Evolutionary conservation across 208 protist genomes (phyloP), one percentile per base, ranked within the genome.

Genomic region (Crithidia sp.): DNA sequence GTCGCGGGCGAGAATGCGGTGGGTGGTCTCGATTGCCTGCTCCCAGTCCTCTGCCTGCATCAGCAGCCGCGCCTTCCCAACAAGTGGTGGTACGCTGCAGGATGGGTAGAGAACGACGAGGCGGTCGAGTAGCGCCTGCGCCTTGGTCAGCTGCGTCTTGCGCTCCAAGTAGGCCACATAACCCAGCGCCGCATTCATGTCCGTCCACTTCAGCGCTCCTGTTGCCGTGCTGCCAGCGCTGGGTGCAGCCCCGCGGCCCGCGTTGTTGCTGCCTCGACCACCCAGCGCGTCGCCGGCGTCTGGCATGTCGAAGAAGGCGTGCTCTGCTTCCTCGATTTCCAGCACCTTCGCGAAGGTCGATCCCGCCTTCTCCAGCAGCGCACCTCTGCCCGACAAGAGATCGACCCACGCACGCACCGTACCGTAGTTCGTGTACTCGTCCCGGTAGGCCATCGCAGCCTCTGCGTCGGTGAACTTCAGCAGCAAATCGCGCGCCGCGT

Each of bases 1-100:
- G 59, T 97, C 91, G 40, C 87, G 85, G 37, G 77, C 68, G 10
- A 98, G 77, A 28, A 98, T 88, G 53, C 93, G 88, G 10, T 92
- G 85, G 5, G 87, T 91, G 16, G 82, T 93, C 60, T 98, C 95
- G 3, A 85, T 67, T 12, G 87, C 86, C 77, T 98, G 96, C 10
- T 97, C 92, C 97, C 97, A 99, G 70, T 98, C 95, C 49, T 96
- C 95, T 19, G 94, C 87, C 57, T 83, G 80, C 79, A 99, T 89
- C 16, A 98, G 83, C 58, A 97, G 76, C 5, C 84, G 86, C 16
- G 90, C 88, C 77, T 98, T 97, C 19, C 86, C 78, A n/a, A 94
- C 81, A 41, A 96, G 81, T 17, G 74, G 74, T 2, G 87, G 85
- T 12, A 90, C 77, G 9, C 81, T 86, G 60, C 89, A 91, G 56